These are phyloP conservation scores for Phytophthora pini DNA, from an alignment of 352 stramenopile species.

Conservation along the genomic window DNA sequence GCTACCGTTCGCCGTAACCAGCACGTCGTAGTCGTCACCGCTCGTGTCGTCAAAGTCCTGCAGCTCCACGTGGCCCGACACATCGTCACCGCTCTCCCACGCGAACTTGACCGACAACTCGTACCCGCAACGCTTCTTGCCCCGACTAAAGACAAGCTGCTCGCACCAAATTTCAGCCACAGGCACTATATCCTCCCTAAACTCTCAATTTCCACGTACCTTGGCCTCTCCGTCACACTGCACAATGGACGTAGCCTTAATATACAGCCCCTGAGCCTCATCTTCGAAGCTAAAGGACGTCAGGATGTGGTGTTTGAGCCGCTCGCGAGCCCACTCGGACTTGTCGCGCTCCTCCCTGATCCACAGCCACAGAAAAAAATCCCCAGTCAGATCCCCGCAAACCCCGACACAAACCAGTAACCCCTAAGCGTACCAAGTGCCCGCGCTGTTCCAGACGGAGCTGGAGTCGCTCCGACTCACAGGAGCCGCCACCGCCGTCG, in stretches of 20 bases:
- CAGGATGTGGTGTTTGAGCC: slow-evolving; percentile 75
- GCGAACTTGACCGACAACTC: slow-evolving; percentile 86
- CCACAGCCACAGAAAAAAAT: slow-evolving; percentile 6
- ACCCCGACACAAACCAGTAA: slow-evolving; percentile 8
- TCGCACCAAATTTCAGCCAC: slow-evolving; percentile 9
- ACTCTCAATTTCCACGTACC: slow-evolving; percentile 34
- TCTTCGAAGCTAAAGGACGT: slow-evolving; percentile 66
- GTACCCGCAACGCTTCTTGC: slow-evolving; percentile 88
- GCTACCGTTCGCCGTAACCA: slow-evolving; percentile 55
- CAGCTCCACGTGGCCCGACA: slow-evolving; percentile 75
- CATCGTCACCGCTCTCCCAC: slow-evolving; percentile 56
- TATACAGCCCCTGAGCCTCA: slow-evolving; percentile 45
- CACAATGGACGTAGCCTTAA: slow-evolving; percentile 72
- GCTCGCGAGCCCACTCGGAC: slow-evolving; percentile 78
- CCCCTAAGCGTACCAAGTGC: slow-evolving; percentile 69
- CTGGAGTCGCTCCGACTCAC: slow-evolving; percentile 42
- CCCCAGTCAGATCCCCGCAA: slow-evolving; percentile 1
- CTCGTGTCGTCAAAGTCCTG: slow-evolving; percentile 89
- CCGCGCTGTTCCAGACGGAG: slow-evolving; percentile 84
- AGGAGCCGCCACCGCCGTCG: slow-evolving; percentile 15
- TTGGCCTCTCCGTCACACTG: slow-evolving; percentile 83
- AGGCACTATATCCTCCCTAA: neutral
- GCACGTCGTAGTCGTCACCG: slow-evolving; percentile 81
- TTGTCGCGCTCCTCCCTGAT: slow-evolving; percentile 84
- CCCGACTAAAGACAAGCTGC: slow-evolving; percentile 79